Evolutionary conservation across 495 filamentous ascomycete genomes (phyloP).

Genomic region (Halenospora varia): DNA sequence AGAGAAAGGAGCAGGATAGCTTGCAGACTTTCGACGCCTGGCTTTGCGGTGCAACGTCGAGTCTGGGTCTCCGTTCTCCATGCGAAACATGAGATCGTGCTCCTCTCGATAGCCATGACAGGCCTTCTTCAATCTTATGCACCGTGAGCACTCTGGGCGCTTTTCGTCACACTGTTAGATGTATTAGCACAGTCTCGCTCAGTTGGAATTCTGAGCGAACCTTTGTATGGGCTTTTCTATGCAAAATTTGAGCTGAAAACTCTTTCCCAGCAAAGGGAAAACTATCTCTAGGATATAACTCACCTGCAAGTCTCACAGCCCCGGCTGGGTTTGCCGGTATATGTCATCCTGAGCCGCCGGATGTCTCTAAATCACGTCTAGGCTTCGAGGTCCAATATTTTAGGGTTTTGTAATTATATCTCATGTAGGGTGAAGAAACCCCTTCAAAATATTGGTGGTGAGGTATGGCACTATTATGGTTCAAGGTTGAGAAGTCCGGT

Average conservation of each 20-base stretch:
- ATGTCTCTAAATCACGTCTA: too few relatives aligned
- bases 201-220: too few relatives aligned
- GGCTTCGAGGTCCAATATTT: too few relatives aligned
- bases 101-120: slow-evolving; percentile 7
- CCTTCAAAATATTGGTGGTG: too few relatives aligned
- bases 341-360: neutral
- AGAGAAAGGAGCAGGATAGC: too few relatives aligned
- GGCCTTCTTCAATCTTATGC: neutral
- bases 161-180: slow-evolving; percentile 6
- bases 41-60: neutral
- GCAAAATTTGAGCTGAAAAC: neutral
- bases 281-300: too few relatives aligned
- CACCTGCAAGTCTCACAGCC: slow-evolving; percentile 14
- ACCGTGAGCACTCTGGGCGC: slow-evolving; percentile 8
- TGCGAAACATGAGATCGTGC: slow-evolving; percentile 2
- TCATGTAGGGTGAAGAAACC: too few relatives aligned
- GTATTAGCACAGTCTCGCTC: too few relatives aligned
- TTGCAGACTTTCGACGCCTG: neutral
- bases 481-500: too few relatives aligned
- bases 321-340: neutral
- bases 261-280: neutral
- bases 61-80: neutral
- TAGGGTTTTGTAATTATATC: too few relatives aligned
- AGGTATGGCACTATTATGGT: too few relatives aligned
- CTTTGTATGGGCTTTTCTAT: slow-evolving; percentile 1